These are phyloP conservation scores for Trichoderma simmonsii DNA, from an alignment of 2,329 filamentous ascomycete species.

Conservation along the genomic window DNA sequence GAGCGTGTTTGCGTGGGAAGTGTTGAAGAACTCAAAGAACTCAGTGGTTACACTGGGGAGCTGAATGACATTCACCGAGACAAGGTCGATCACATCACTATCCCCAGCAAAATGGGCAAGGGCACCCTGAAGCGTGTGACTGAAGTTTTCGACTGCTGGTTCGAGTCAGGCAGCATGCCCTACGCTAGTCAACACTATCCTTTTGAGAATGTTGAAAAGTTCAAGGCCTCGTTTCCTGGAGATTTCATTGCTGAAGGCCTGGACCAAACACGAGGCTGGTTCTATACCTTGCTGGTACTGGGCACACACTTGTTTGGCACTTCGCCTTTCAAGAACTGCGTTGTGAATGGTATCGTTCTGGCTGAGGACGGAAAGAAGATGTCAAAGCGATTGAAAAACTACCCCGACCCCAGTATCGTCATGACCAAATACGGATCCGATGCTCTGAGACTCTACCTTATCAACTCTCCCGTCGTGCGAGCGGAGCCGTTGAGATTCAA, in stretches of 20 bases:
- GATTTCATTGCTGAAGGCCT: conserved; percentile 93
- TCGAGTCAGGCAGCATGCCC: conserved; percentile 94
- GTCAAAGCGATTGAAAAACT: conserved; percentile 96
- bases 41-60: conserved; percentile 83
- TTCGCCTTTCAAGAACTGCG: conserved; percentile 88
- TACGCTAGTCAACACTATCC: conserved; percentile 90
- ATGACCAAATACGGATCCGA: conserved; percentile 90
- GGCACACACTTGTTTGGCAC: conserved; percentile 83
- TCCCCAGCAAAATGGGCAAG: conserved; percentile 84
- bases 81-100: conserved; percentile 90
- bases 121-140: conserved; percentile 76
- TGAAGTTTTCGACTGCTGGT: conserved; percentile 96
- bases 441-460: conserved; percentile 89
- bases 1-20: conserved; percentile 86
- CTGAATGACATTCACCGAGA: conserved; percentile 86
- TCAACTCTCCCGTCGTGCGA: conserved; percentile 92
- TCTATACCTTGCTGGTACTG: conserved; percentile 86
- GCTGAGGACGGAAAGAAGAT: conserved; percentile 98
- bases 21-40: conserved; percentile 74
- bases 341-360: conserved; percentile 93
- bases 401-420: conserved; percentile 79
- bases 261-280: conserved; percentile 95
- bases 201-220: conserved; percentile 81
- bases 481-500: conserved; percentile 90
- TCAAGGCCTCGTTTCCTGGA: conserved; percentile 78